Base-by-base conservation (phyloP, 2,329 filamentous ascomycete genomes). In the Atkinsonella hypoxylon region DNA sequence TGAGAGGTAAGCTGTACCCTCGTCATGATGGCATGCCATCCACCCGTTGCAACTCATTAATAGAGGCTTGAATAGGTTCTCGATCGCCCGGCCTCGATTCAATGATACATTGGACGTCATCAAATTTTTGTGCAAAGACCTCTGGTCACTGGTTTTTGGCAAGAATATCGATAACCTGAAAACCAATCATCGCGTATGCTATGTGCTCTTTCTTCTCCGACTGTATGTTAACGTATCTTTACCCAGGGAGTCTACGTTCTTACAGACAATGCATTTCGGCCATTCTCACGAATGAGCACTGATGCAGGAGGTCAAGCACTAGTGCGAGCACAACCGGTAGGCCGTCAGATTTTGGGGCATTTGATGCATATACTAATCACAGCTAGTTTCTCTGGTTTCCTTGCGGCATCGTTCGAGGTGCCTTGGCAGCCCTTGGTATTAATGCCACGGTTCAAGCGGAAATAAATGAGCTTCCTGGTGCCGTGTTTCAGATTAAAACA, bases 101-200 rank as follows among this genome's bases (percentile, higher is more conserved):
- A 87, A 85, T 54, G 89, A 95, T 60, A 90, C 90, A 4, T 80
- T 98, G 41, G 93, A 97, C 64, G 86, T 90, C 47, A 98, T 98
- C 66, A 98, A 98, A 67, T 97, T 98, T 63, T 76, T 98, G 47
- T 98, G 93, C 79, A 98, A 98, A 73, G 93, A 98, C 67, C 76
- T 98, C 43, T 98, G 93, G 93, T 89, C 82, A 34, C 76, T 97
- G 18, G 80, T 96, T 15, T 98, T 96, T 68, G 79, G 87, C 64
- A 98, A 98, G 70, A 94, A 97, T 67, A 88, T 98, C 62, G 93
- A 98, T 69, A 98, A 98, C 65, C 76, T 98, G 45, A 98, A 98
- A 71, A 98, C 93, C 9, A 98, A 98, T 64, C 93, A 98, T 66
- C 76, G 93, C 60, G 85, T 89, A 71, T 17, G 75, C 32, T 31